phyloP scores from a whole-genome alignment of 345 rosid genomes.

The Pistacia vera region DNA sequence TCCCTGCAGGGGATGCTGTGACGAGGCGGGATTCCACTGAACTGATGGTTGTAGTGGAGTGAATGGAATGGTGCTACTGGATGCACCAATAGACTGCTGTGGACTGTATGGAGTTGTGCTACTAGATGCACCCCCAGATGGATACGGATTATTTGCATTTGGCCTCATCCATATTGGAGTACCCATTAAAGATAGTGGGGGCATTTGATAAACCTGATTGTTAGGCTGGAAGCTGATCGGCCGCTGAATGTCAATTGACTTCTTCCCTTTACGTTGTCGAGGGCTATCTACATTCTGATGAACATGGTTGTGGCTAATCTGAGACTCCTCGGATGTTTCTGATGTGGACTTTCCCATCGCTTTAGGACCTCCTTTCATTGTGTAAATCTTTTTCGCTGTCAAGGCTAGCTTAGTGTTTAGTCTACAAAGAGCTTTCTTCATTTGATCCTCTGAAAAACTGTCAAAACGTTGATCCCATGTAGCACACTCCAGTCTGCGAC shows the following conservation, averaged over 20 bases:
- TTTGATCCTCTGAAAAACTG: slow-evolving; percentile 2
- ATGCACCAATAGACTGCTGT: no score
- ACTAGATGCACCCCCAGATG: not conserved
- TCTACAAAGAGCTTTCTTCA: not conserved
- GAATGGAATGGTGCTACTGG: no score
- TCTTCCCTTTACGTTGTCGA: not conserved
- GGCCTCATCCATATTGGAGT: not conserved
- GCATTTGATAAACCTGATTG: not conserved
- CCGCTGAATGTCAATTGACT: not conserved
- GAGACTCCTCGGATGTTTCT: not conserved
- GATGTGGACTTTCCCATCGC: not conserved
- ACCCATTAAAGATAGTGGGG: not conserved
- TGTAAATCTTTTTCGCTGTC: not conserved
- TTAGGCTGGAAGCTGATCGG: not conserved
- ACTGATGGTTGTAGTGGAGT: not conserved
- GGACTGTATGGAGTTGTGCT: not conserved
- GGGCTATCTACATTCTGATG: not conserved
- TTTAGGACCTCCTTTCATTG: not conserved
- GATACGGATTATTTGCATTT: not conserved
- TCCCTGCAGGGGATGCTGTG: not conserved
- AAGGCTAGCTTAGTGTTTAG: not conserved
- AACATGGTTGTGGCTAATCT: not conserved
- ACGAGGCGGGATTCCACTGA: not conserved
- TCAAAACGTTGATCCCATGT: slow-evolving; percentile 13
- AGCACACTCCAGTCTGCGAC: not conserved